These are phyloP conservation scores for Saussurea involucrata DNA, from an alignment of 129 eudicot genomes.

Conservation along the genomic window DNA sequence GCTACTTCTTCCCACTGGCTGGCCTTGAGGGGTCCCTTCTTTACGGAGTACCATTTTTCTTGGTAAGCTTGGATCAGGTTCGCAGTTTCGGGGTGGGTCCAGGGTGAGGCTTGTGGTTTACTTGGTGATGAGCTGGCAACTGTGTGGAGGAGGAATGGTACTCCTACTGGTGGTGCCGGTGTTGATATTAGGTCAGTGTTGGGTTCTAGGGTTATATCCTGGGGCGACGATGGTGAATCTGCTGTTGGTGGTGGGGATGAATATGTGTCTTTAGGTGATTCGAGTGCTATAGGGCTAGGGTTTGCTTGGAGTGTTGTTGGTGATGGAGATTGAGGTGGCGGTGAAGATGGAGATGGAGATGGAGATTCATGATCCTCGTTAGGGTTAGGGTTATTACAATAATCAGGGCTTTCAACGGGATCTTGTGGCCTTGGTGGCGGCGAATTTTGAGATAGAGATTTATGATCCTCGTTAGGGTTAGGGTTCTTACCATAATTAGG, in stretches of 20 bases:
- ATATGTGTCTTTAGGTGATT: constrained; percentile 15
- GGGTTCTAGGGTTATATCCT: neutral
- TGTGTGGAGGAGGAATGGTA: constrained; percentile 5
- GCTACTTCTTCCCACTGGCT: constrained; percentile 89
- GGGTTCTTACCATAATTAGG: constrained; percentile 15
- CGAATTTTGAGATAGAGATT: constrained; percentile 1
- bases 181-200: neutral
- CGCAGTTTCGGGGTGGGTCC: constrained; percentile 79
- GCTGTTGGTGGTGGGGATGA: constrained; percentile 20
- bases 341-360: constrained; percentile 17
- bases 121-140: constrained; percentile 19
- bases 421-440: neutral
- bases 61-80: constrained; percentile 81
- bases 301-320: constrained; percentile 8
- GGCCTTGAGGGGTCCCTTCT: constrained; percentile 78
- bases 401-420: constrained; percentile 13
- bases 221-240: constrained; percentile 11
- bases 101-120: constrained; percentile 51
- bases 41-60: constrained; percentile 87
- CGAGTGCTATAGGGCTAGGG: constrained; percentile 6
- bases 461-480: neutral
- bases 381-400: constrained; percentile 9
- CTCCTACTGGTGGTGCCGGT: constrained; percentile 23
- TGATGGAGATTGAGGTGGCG: neutral
- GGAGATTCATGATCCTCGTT: constrained; percentile 15